phyloP scores from a whole-genome alignment of 768 basidiomycete genomes.

The Kwoniella bestiolae region DNA sequence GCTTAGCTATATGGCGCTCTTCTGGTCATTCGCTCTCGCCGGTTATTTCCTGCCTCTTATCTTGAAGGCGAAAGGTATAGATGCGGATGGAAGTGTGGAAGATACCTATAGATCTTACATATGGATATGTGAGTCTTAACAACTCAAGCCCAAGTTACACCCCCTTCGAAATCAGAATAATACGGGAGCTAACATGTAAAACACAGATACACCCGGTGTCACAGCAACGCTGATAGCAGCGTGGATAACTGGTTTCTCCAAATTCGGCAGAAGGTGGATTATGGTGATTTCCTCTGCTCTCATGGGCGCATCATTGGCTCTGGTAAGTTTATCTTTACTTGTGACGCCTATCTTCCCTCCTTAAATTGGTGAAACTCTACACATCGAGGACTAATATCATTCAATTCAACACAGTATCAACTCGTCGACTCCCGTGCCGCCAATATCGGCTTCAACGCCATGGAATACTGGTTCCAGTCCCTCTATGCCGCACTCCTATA shows the following conservation, averaged over 20 bases:
- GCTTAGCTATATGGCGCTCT: slow-evolving; percentile 33
- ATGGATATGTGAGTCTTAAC: slow-evolving; percentile 36
- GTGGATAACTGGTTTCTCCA: slow-evolving; percentile 39
- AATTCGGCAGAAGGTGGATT: slow-evolving; percentile 34
- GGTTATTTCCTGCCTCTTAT: slow-evolving; percentile 58
- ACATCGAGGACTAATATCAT: background rate
- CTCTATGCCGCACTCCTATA: slow-evolving; percentile 57
- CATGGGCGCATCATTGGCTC: slow-evolving; percentile 37
- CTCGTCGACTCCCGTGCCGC: slow-evolving; percentile 33
- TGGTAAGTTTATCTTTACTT: slow-evolving; percentile 16
- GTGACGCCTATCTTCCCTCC: too few species aligned
- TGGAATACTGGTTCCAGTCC: slow-evolving; percentile 53
- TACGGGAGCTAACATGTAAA: background rate
- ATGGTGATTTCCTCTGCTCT: slow-evolving; percentile 40
- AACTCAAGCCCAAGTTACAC: background rate
- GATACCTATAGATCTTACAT: slow-evolving; percentile 55
- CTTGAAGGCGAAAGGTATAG: slow-evolving; percentile 47
- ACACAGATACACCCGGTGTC: slow-evolving; percentile 40
- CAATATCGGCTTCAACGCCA: slow-evolving; percentile 45
- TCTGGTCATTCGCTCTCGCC: slow-evolving; percentile 54
- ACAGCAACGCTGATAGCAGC: slow-evolving; percentile 37
- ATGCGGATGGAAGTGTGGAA: slow-evolving; percentile 28
- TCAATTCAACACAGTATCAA: slow-evolving; percentile 32
- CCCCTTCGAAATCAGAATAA: background rate
- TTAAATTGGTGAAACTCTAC: too few species aligned